Evolutionary conservation across 768 basidiomycete species (phyloP), one percentile per base, ranked within the genome.

Genomic region (Kwoniella newhampshirensis): DNA sequence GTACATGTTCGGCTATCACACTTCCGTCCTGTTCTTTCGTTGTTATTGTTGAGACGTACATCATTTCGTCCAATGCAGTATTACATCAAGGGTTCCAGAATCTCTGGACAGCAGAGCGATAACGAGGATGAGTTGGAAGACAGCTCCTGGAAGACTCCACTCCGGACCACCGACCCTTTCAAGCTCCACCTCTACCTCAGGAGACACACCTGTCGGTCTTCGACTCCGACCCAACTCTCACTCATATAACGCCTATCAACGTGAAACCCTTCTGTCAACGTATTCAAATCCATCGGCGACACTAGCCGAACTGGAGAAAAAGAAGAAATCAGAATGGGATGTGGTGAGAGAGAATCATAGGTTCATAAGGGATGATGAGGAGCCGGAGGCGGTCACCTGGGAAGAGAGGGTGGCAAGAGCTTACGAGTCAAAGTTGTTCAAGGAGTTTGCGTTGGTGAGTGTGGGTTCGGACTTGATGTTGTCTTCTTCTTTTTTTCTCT

Each of bases 391-490:
- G 1, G 69, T 75, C 6, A 79, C 84, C 0, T 98, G 91, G 89
- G 85, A 93, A 68, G 89, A 93, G 44, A 81, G 85, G 59, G 80
- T 98, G 25, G 93, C 94, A 0, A 80, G 82, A 59, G 93, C 92
- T 67, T 97, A 93, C 79, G 93, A 98, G 67, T 79, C 82, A 12
- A 88, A 78, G 63, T 83, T 98, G 2, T 96, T 91, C 74, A 87
- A 90, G 61, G 93, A 98, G 76, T 98, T 69, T 54, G 77, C 77
- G 1, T 57, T 77, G 61, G 71, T 75, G 51, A 51, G 66, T 63
- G 32, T n/a, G n/a, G n/a, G n/a, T n/a, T n/a, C n/a, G n/a, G 12
- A 36, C 47, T 32, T 8, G n/a, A n/a, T n/a, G n/a, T n/a, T n/a
- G n/a, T n/a, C n/a, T n/a, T n/a, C n/a, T n/a, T n/a, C n/a, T n/a